Conservation (phyloP, 108 stramenopile genomes). For the Fragilariopsis cylindrus region DNA sequence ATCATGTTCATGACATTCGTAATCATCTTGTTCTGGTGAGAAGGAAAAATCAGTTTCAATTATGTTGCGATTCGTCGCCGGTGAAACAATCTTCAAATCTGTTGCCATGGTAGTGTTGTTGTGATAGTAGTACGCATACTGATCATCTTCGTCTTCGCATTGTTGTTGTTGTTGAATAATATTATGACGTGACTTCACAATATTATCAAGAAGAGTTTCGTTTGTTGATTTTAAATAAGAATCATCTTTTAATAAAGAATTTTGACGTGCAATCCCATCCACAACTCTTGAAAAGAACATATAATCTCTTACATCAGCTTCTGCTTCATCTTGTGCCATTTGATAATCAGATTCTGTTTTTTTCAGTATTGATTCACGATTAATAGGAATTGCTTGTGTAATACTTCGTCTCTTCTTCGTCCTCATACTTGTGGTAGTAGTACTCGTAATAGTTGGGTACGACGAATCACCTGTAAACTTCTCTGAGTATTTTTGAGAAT, state of each 20-base stretch:
- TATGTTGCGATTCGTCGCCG: not conserved
- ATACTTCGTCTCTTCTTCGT: not conserved
- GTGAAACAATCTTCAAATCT: not conserved
- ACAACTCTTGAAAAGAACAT: conserved; percentile 50
- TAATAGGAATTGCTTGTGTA: conserved; percentile 11
- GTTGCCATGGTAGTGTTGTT: not conserved
- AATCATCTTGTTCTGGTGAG: not conserved
- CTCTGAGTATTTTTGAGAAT: not conserved
- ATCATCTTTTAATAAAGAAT: conserved; percentile 10
- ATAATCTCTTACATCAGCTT: conserved; percentile 49
- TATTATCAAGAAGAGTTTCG: conserved; percentile 21
- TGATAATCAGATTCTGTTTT: conserved; percentile 40
- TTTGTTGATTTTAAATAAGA: conserved; percentile 9
- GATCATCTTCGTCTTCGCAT: not conserved
- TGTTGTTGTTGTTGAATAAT: not conserved
- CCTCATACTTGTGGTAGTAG: not conserved
- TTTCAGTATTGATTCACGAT: conserved; percentile 15
- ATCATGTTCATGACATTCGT: not conserved
- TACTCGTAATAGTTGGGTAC: not conserved
- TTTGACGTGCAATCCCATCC: conserved; percentile 35
- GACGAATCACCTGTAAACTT: not conserved
- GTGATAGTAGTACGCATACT: conserved; percentile 2
- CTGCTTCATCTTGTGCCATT: conserved; percentile 45
- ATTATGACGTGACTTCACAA: conserved; percentile 30
- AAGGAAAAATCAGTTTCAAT: not conserved